A percentile compares a stretch with the other conserved stretches of the same genome.
These are phyloP conservation scores for Beauveria rudraprayagi DNA, from an alignment of 2,329 filamentous ascomycete species.

Conservation along the genomic window DNA sequence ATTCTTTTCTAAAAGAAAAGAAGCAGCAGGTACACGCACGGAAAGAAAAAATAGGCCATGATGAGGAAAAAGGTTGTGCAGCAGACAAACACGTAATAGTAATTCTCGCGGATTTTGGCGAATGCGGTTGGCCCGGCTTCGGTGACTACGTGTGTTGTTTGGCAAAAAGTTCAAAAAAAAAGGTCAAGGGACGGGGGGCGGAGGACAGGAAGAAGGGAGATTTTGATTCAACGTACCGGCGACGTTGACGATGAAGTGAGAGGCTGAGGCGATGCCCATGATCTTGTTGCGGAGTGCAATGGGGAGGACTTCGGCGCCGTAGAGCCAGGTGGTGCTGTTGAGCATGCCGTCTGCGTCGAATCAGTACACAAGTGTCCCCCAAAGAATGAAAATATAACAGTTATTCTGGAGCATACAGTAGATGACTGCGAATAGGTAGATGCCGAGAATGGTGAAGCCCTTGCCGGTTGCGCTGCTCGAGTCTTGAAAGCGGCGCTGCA, in stretches of 20 bases:
- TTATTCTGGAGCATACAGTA: slow-evolving; percentile 28
- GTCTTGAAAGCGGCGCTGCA: slow-evolving; percentile 49
- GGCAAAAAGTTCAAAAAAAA: no score
- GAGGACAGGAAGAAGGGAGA: no score
- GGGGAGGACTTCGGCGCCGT: slow-evolving; percentile 47
- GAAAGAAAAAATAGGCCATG: slow-evolving; percentile 47
- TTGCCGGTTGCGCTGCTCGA: slow-evolving; percentile 48
- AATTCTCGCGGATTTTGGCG: slow-evolving; percentile 49
- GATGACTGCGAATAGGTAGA: slow-evolving; percentile 48
- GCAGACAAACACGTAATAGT: slow-evolving; percentile 51
- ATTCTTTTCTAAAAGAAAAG: not conserved
- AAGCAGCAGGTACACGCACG: slow-evolving; percentile 15
- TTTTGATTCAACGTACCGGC: not conserved
- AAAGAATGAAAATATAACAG: not conserved
- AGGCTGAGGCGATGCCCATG: slow-evolving; percentile 45
- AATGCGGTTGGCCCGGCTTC: slow-evolving; percentile 49
- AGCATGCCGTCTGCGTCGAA: slow-evolving; percentile 33
- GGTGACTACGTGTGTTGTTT: slow-evolving; percentile 29
- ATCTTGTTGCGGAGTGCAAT: slow-evolving; percentile 45
- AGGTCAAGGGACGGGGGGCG: no score
- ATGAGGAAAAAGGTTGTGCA: slow-evolving; percentile 44
- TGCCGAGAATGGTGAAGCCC: slow-evolving; percentile 50
- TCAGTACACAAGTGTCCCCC: not conserved
- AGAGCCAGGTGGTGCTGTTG: slow-evolving; percentile 47
- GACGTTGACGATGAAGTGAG: slow-evolving; percentile 48